Percentiles rank a stretch among this genome's conserved stretches.
These are phyloP conservation scores for Eruca vesicaria DNA, from an alignment of 441 rosid species.

Conservation along the genomic window DNA sequence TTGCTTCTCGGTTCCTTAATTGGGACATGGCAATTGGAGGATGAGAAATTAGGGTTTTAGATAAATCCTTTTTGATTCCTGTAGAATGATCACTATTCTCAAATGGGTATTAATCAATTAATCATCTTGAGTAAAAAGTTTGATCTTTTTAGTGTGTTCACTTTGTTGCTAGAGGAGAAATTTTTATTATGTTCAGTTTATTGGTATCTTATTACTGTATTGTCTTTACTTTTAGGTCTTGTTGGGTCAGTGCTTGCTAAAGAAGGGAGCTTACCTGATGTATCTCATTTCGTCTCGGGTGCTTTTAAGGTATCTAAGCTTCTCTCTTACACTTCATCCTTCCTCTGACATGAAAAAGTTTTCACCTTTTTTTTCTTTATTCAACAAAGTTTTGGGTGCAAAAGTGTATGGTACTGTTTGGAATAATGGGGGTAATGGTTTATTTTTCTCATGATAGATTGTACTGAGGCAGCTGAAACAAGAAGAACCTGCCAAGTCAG, in stretches of 20 bases:
- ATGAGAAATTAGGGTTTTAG: conserved; percentile 1
- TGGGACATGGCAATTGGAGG: background rate
- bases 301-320: conserved; percentile 61
- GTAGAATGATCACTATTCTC: conserved; percentile 29
- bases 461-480: conserved; percentile 32
- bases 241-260: conserved; percentile 84
- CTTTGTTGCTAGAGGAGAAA: background rate
- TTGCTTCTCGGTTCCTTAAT: background rate
- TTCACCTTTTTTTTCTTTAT: background rate
- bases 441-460: conserved; percentile 14
- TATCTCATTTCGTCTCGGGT: conserved; percentile 64
- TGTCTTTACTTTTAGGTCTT: conserved; percentile 49
- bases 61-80: conserved; percentile 28
- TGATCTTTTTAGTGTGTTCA: background rate
- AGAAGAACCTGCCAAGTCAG: conserved; percentile 34
- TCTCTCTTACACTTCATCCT: background rate
- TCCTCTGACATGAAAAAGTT: background rate
- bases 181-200: background rate
- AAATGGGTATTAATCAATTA: background rate
- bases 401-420: background rate
- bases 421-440: background rate
- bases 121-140: background rate
- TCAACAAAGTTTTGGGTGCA: background rate
- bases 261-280: conserved; percentile 57
- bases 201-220: background rate